Percentiles rank a stretch among this genome's conserved stretches.
Conservation (phyloP, 371 early-diverging fungal species). For the Zychaea mexicana region DNA sequence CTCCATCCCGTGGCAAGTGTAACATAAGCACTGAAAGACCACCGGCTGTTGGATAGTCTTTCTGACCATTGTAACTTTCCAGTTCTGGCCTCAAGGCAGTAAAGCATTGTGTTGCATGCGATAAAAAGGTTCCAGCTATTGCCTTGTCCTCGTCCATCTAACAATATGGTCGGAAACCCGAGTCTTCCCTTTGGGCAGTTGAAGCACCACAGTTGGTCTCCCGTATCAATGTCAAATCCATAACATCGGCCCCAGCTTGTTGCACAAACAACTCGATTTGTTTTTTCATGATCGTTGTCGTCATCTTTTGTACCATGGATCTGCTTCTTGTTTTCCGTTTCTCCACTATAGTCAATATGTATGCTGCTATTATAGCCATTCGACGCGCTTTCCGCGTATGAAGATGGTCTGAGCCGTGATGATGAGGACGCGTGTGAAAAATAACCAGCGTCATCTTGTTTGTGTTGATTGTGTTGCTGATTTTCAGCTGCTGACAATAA, state of each 20-base stretch:
- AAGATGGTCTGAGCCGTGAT: not conserved
- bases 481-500: not conserved
- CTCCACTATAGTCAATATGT: not conserved
- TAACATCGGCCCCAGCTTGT: conserved; percentile 4
- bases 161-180: conserved; percentile 3
- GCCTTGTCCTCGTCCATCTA: not conserved
- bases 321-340: not conserved
- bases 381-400: not conserved
- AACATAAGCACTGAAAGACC: conserved; percentile 14
- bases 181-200: conserved; percentile 1
- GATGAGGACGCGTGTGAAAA: not conserved
- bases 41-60: not conserved
- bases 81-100: not conserved
- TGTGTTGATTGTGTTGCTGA: not conserved
- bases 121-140: not conserved
- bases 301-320: not conserved
- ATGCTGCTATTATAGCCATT: not conserved
- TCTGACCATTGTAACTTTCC: conserved; percentile 5
- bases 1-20: conserved; percentile 36
- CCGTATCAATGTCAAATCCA: not conserved
- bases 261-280: conserved; percentile 1
- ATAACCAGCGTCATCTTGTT: not conserved
- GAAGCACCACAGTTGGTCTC: conserved; percentile 5
- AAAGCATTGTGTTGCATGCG: conserved; percentile 4
- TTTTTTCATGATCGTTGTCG: not conserved